phyloP scores from a whole-genome alignment of 2,329 filamentous ascomycete species.

The Aspergillus melleus region DNA sequence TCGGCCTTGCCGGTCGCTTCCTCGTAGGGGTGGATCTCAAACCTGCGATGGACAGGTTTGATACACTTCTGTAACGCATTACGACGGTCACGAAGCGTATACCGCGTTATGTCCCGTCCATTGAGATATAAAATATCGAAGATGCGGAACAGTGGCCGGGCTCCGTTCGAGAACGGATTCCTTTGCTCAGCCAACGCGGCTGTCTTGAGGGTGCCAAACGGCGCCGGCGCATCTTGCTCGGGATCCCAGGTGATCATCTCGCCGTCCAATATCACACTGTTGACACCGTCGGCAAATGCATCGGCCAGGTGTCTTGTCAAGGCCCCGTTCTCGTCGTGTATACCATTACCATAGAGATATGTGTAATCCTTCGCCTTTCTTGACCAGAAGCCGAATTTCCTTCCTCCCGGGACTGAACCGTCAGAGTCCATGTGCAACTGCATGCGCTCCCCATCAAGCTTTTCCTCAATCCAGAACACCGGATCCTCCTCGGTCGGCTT shows the following conservation, averaged over 20 bases:
- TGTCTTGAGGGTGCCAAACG: slow-evolving; percentile 91
- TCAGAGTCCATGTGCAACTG: slow-evolving; percentile 89
- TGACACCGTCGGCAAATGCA: slow-evolving; percentile 75
- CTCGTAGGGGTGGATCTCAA: slow-evolving; percentile 78
- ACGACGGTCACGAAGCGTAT: slow-evolving; percentile 78
- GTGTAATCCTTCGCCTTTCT: slow-evolving; percentile 96
- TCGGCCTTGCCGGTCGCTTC: slow-evolving; percentile 66
- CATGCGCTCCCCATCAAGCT: slow-evolving; percentile 95
- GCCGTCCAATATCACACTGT: slow-evolving; percentile 88
- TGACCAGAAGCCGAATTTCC: slow-evolving; percentile 84
- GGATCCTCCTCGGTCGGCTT: slow-evolving; percentile 67
- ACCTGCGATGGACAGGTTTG: slow-evolving; percentile 66
- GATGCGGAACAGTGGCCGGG: slow-evolving; percentile 76
- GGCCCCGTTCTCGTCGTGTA: slow-evolving; percentile 72
- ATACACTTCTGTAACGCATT: slow-evolving; percentile 73
- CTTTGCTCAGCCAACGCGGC: slow-evolving; percentile 78
- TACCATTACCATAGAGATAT: slow-evolving; percentile 80
- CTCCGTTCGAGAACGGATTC: slow-evolving; percentile 65
- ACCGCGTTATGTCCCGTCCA: slow-evolving; percentile 73
- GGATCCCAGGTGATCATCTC: slow-evolving; percentile 99
- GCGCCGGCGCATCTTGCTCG: slow-evolving; percentile 76
- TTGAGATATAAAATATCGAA: slow-evolving; percentile 95
- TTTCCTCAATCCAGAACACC: slow-evolving; percentile 96
- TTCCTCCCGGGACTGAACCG: slow-evolving; percentile 64
- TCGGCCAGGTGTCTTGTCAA: slow-evolving; percentile 76